Evolutionary conservation across 768 basidiomycete genomes (phyloP).

Genomic region (Kwoniella mangroviensis): DNA sequence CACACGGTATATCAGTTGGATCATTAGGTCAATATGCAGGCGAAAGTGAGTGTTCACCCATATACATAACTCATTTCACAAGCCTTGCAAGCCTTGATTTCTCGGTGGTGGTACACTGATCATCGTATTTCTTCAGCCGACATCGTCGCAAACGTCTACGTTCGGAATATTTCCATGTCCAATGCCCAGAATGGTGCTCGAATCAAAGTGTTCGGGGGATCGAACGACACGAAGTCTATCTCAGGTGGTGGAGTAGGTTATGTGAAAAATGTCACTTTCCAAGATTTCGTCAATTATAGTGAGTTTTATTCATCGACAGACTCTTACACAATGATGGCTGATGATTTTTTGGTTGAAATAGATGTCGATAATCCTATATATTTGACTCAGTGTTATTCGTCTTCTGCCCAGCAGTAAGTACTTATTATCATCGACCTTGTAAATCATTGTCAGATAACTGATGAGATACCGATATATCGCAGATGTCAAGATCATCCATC

Average conservation of each 20-base stretch:
- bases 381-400: slow-evolving; percentile 65
- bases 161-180: slow-evolving; percentile 67
- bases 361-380: slow-evolving; percentile 67
- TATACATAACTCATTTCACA: too few relatives aligned
- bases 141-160: slow-evolving; percentile 68
- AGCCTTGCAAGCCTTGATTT: too few relatives aligned
- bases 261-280: slow-evolving; percentile 55
- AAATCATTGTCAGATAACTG: not conserved
- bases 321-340: not conserved
- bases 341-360: not conserved
- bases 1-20: slow-evolving; percentile 67
- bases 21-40: slow-evolving; percentile 65
- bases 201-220: slow-evolving; percentile 72
- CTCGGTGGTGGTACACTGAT: not conserved
- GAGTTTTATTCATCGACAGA: not conserved
- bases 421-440: too few relatives aligned
- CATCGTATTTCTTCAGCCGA: slow-evolving; percentile 53
- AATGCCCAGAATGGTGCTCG: slow-evolving; percentile 71
- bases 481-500: slow-evolving; percentile 58
- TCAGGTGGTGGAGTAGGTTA: slow-evolving; percentile 62
- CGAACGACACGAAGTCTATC: slow-evolving; percentile 66
- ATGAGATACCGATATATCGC: not conserved
- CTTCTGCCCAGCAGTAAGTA: slow-evolving; percentile 55
- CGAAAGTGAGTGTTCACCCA: slow-evolving; percentile 25
- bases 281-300: slow-evolving; percentile 28